Percentiles rank a stretch among this genome's conserved stretches.
Evolutionary conservation across 495 filamentous ascomycete species (phyloP).

Genomic region (Aspergillus avenaceus): DNA sequence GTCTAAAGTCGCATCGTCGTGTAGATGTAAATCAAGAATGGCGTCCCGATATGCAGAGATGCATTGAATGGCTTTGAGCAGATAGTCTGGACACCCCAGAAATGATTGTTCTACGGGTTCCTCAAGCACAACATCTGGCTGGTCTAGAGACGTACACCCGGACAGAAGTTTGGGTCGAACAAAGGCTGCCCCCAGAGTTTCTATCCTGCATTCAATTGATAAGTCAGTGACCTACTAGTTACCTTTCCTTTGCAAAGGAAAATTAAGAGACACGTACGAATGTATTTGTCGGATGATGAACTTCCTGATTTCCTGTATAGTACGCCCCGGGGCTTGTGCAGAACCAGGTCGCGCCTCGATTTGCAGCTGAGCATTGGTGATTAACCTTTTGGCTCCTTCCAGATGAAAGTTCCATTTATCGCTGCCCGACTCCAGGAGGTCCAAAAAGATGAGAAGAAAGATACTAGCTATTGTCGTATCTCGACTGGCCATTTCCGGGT

Average conservation of each 20-base stretch:
- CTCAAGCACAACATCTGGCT: slow-evolving; percentile 9
- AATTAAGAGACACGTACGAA: slow-evolving; percentile 9
- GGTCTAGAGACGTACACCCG: slow-evolving; percentile 13
- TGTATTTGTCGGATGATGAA: slow-evolving; percentile 22
- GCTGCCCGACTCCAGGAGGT: slow-evolving; percentile 49
- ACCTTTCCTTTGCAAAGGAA: background rate
- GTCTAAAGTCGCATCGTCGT: background rate
- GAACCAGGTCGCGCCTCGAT: slow-evolving; percentile 8
- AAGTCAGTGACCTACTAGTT: background rate
- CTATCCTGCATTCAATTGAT: slow-evolving; percentile 24
- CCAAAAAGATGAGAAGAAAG: slow-evolving; percentile 51
- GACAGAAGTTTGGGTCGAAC: slow-evolving; percentile 36
- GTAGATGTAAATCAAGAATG: slow-evolving; percentile 12
- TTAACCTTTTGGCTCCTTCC: slow-evolving; percentile 43
- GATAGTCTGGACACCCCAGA: slow-evolving; percentile 37
- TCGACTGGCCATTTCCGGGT: slow-evolving; percentile 12
- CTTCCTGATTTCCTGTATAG: slow-evolving; percentile 15
- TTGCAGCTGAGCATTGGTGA: slow-evolving; percentile 14
- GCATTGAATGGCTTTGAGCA: slow-evolving; percentile 30
- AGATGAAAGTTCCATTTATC: slow-evolving; percentile 50
- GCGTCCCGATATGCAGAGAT: slow-evolving; percentile 30
- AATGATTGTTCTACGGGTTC: slow-evolving; percentile 36
- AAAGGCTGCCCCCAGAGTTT: slow-evolving; percentile 41
- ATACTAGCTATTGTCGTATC: slow-evolving; percentile 43
- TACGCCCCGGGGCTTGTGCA: slow-evolving; percentile 12